Base-by-base conservation (phyloP, 768 basidiomycete genomes). In the Russula abietina region DNA sequence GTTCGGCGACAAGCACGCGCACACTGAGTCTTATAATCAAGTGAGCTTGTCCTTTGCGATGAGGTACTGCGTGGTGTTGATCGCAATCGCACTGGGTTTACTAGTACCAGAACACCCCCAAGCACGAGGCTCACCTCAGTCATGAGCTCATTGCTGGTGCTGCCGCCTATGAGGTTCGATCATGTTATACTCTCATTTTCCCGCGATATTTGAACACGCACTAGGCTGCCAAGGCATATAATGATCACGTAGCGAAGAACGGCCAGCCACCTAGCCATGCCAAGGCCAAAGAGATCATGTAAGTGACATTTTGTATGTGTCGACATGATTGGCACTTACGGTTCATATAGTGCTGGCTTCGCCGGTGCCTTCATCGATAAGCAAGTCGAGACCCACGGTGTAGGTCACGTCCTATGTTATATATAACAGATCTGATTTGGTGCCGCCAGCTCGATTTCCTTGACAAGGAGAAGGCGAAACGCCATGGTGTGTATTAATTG, bases 141-240 rank as follows among this genome's bases (percentile, higher is more conserved):
- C 87, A 89, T 71, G 83, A 89, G 73, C 71, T 88, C 48, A 78
- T 89, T 65, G 83, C 84, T 52, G 86, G 74, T 46, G 88, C 88
- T 50, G 87, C 86, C 7, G 73, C 84, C 32, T 89, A 79, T 72
- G 85, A 83, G 85, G 86, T 64, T 51, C 17, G 38, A 4, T 46
- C 38, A 30, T n/a, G 4, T 38, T 28, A 0, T n/a, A 32, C 19
- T 16, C 24, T 28, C 14, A 2, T 3, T 24, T 56, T 46, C 45
- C 19, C 41, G 12, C 36, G 58, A 33, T 26, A 9, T 32, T 17
- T 26, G n/a, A 49, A 46, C 19, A 16, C 46, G 26, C 26, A 22
- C n/a, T 32, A 64, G 85, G 87, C 87, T 60, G 79, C 79, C 52
- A 88, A 86, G 70, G 80, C 82, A 1, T 89, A 81, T 69, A 78